A percentile compares a stretch with the other conserved stretches of the same genome.
These are phyloP conservation scores for Nigrograna mackinnonii DNA, from an alignment of 2,329 filamentous ascomycete genomes.

Conservation along the genomic window DNA sequence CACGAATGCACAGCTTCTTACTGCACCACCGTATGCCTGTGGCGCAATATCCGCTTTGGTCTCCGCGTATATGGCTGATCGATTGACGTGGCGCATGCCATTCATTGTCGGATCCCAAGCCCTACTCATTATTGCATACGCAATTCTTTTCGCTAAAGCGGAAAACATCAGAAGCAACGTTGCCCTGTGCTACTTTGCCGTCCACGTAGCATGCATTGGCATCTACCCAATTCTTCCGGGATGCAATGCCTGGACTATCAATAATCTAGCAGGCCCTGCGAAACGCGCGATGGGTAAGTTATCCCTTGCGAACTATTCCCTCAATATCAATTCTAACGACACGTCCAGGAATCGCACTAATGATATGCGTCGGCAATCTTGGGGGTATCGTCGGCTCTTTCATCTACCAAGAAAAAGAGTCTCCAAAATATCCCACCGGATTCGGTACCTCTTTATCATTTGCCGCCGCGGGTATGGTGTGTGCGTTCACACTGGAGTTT, in stretches of 20 bases:
- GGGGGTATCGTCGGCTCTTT: conserved; percentile 36
- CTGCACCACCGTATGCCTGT: conserved; percentile 1
- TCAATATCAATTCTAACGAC: too few species aligned
- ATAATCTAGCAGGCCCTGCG: conserved; percentile 31
- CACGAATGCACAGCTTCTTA: not conserved
- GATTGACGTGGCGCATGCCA: conserved; percentile 27
- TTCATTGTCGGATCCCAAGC: conserved; percentile 35
- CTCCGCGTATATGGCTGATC: conserved; percentile 25
- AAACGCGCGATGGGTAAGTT: conserved; percentile 30
- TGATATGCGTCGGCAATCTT: conserved; percentile 30
- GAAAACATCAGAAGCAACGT: conserved; percentile 45
- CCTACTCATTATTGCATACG: conserved; percentile 31
- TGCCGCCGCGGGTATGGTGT: conserved; percentile 23
- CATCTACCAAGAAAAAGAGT: conserved; percentile 40
- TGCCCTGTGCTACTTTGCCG: conserved; percentile 48
- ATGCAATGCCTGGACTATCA: conserved; percentile 31
- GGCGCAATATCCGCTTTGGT: conserved; percentile 26
- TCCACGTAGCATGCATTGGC: conserved; percentile 48
- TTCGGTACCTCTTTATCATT: conserved; percentile 38
- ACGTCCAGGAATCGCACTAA: conserved; percentile 25
- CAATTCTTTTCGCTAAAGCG: conserved; percentile 44
- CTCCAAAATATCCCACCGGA: conserved; percentile 40
- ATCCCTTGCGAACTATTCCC: not conserved
- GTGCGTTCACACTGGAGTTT: conserved; percentile 26
- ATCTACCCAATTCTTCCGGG: conserved; percentile 38